Percentiles rank a stretch among this genome's conserved stretches.
These are phyloP conservation scores for Corinectria fuckeliana DNA, from an alignment of 2,329 filamentous ascomycete genomes.

Conservation along the genomic window DNA sequence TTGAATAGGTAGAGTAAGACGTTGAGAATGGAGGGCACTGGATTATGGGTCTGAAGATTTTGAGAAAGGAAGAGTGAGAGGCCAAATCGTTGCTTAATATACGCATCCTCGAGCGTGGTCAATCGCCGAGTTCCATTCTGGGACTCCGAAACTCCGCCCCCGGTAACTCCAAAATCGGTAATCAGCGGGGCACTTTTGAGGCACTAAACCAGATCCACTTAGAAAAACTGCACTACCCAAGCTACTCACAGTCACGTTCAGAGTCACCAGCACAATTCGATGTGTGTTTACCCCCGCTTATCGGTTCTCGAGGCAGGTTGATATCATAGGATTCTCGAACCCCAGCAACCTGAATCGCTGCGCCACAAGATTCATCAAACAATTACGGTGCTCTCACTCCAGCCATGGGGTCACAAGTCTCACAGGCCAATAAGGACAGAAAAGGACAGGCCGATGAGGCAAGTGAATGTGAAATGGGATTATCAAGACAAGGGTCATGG, in stretches of 20 bases:
- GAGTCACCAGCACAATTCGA: not conserved
- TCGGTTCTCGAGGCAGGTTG: not conserved
- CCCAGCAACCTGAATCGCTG: not conserved
- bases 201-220: not conserved
- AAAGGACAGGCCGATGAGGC: not conserved
- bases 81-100: not conserved
- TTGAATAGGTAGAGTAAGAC: not conserved
- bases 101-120: not conserved
- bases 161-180: not conserved
- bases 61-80: not conserved
- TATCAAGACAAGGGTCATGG: no score
- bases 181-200: constrained; percentile 7
- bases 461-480: no score
- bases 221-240: not conserved
- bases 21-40: not conserved
- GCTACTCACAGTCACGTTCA: constrained; percentile 8
- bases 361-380: not conserved
- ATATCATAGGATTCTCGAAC: not conserved
- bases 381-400: not conserved
- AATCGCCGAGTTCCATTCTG: not conserved
- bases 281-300: not conserved
- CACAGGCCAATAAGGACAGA: not conserved
- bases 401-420: not conserved
- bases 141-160: constrained; percentile 11
- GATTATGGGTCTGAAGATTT: not conserved